phyloP scores from a whole-genome alignment of 2,329 filamentous ascomycete species.

The Penicillium decumbens region DNA sequence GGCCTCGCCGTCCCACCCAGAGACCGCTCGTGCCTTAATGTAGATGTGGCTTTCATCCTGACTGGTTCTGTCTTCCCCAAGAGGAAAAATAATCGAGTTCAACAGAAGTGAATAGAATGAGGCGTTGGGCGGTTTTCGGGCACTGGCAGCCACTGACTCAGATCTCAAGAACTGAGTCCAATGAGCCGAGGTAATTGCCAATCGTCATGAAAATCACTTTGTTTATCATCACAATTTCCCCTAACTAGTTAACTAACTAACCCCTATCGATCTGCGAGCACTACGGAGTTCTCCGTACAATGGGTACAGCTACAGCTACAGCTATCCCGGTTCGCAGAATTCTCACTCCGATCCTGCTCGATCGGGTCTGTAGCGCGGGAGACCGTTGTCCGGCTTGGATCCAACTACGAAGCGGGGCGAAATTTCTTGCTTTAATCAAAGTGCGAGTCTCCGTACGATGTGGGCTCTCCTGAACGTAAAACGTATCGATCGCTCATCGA shows the following conservation, averaged over 20 bases:
- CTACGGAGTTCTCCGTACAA: too few relatives aligned
- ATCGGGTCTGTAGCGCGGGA: too few relatives aligned
- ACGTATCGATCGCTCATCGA: slow-evolving; percentile 10
- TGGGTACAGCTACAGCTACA: neutral
- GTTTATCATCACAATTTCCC: neutral
- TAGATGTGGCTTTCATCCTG: slow-evolving; percentile 4
- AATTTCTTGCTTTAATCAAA: neutral
- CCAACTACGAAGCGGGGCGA: neutral
- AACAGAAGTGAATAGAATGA: neutral
- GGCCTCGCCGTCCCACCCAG: slow-evolving; percentile 8
- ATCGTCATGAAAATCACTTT: too few relatives aligned
- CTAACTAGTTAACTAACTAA: too few relatives aligned
- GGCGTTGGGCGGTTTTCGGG: neutral
- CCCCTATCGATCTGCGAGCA: neutral
- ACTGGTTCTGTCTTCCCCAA: slow-evolving; percentile 6
- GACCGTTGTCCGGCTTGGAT: neutral
- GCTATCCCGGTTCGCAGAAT: neutral
- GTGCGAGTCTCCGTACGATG: neutral
- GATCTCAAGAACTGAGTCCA: neutral
- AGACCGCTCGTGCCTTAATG: slow-evolving; percentile 11
- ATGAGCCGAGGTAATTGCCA: neutral
- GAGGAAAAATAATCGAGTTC: neutral
- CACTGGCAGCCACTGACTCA: slow-evolving; percentile 12
- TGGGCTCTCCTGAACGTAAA: slow-evolving; percentile 9
- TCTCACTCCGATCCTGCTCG: neutral